phyloP scores from a whole-genome alignment of 2,329 filamentous ascomycete genomes.

The Exophiala calicioides region DNA sequence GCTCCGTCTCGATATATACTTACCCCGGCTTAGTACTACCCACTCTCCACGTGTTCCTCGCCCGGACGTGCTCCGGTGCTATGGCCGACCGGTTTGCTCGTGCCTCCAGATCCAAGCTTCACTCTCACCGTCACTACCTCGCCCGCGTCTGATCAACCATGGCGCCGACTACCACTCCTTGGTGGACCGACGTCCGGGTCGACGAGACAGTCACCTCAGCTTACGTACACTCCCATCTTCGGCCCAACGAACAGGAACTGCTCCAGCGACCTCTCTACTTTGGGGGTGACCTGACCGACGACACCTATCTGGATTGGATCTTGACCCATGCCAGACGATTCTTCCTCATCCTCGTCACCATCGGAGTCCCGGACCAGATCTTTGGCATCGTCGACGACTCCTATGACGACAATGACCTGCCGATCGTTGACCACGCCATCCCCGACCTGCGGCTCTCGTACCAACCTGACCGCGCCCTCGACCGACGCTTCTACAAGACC shows the following conservation, averaged over 20 bases:
- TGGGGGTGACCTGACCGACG: slow-evolving; percentile 48
- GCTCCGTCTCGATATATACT: too few relatives aligned
- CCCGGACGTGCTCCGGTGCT: slow-evolving; percentile 6
- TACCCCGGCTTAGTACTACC: slow-evolving; percentile 4
- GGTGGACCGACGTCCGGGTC: slow-evolving; percentile 51
- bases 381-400: slow-evolving; percentile 63
- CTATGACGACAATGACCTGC: slow-evolving; percentile 63
- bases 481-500: slow-evolving; percentile 59
- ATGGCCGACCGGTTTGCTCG: slow-evolving; percentile 6
- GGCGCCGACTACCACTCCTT: slow-evolving; percentile 25
- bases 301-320: slow-evolving; percentile 65
- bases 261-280: slow-evolving; percentile 40
- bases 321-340: slow-evolving; percentile 58
- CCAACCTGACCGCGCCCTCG: slow-evolving; percentile 52
- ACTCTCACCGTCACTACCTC: too few relatives aligned
- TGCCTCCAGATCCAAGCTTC: too few relatives aligned
- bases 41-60: slow-evolving; percentile 17
- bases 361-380: slow-evolving; percentile 64
- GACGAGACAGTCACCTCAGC: slow-evolving; percentile 44
- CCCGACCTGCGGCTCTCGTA: slow-evolving; percentile 55
- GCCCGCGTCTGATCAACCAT: slow-evolving; percentile 10
- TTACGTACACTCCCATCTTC: slow-evolving; percentile 40
- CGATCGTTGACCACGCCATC: slow-evolving; percentile 57
- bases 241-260: slow-evolving; percentile 37
- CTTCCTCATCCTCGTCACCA: slow-evolving; percentile 60